Evolutionary conservation across 495 filamentous ascomycete genomes (phyloP).

Genomic region (Mytilinidion resinicola): DNA sequence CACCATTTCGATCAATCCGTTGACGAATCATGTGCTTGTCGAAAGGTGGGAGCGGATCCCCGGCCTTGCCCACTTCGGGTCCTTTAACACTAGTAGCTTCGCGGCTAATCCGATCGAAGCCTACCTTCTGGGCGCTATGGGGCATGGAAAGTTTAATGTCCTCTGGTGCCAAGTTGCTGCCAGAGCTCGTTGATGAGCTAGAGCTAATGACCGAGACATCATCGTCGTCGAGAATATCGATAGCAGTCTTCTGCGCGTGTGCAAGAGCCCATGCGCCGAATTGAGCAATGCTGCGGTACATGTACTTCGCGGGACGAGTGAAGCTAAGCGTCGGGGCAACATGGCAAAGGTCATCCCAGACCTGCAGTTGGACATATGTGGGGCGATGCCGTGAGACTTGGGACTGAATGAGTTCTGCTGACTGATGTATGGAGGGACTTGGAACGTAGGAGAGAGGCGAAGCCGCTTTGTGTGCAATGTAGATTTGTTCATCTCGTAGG

Average conservation of each 20-base stretch:
- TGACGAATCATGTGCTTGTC: constrained; percentile 86
- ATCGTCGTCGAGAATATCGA: constrained; percentile 77
- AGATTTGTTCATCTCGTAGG: constrained; percentile 89
- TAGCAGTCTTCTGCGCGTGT: constrained; percentile 66
- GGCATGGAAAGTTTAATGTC: constrained; percentile 29
- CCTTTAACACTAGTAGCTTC: neutral
- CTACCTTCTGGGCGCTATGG: constrained; percentile 21
- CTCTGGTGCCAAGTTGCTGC: constrained; percentile 10
- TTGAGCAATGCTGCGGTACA: constrained; percentile 84
- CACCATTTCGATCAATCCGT: constrained; percentile 68
- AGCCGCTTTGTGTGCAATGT: constrained; percentile 88
- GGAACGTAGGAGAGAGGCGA: constrained; percentile 70
- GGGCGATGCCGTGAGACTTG: constrained; percentile 61
- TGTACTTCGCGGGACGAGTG: constrained; percentile 87
- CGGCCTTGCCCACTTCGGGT: constrained; percentile 61
- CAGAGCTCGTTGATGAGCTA: constrained; percentile 35
- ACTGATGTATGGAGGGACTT: constrained; percentile 35
- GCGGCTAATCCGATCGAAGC: constrained; percentile 12
- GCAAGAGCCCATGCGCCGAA: constrained; percentile 89
- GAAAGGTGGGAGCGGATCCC: constrained; percentile 74
- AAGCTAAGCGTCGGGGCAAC: constrained; percentile 87
- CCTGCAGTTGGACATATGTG: constrained; percentile 90
- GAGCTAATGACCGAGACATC: constrained; percentile 59
- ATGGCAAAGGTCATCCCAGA: constrained; percentile 93
- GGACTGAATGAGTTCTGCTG: constrained; percentile 58